Evolutionary conservation across 352 stramenopile genomes (phyloP).

Genomic region (Thalassiosira hispida): DNA sequence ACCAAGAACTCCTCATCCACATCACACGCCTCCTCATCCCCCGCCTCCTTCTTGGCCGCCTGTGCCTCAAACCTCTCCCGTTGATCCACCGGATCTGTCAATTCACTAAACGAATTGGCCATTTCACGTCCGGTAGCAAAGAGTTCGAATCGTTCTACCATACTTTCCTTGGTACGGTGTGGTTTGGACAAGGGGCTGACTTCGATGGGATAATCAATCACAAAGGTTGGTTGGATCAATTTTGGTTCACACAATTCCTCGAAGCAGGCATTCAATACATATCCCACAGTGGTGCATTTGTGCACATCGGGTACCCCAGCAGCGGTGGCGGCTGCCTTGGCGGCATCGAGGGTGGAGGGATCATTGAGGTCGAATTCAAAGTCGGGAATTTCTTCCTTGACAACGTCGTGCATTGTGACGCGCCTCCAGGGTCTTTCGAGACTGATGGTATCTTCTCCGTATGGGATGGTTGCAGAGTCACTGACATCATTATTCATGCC

Average conservation of each 20-base stretch:
- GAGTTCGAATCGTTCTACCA: constrained; percentile 98
- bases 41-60: constrained; percentile 85
- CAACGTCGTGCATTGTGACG: constrained; percentile 93
- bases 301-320: constrained; percentile 77
- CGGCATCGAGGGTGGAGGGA: constrained; percentile 65
- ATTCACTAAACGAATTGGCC: constrained; percentile 98
- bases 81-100: constrained; percentile 96
- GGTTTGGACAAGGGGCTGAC: constrained; percentile 97
- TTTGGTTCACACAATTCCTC: constrained; percentile 88
- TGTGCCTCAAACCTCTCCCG: constrained; percentile 87
- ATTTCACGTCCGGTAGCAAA: constrained; percentile 96
- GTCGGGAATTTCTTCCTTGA: constrained; percentile 85
- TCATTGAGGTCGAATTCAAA: constrained; percentile 83
- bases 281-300: constrained; percentile 71
- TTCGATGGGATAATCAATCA: constrained; percentile 98
- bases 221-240: constrained; percentile 96
- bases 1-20: constrained; percentile 92
- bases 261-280: constrained; percentile 88
- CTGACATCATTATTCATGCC: constrained; percentile 88
- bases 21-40: constrained; percentile 88
- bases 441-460: constrained; percentile 92
- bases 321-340: constrained; percentile 65
- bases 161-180: constrained; percentile 90
- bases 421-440: constrained; percentile 94
- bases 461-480: constrained; percentile 89